Conservation (phyloP, 2,329 filamentous ascomycete species). For the Hypoxylon sp. region DNA sequence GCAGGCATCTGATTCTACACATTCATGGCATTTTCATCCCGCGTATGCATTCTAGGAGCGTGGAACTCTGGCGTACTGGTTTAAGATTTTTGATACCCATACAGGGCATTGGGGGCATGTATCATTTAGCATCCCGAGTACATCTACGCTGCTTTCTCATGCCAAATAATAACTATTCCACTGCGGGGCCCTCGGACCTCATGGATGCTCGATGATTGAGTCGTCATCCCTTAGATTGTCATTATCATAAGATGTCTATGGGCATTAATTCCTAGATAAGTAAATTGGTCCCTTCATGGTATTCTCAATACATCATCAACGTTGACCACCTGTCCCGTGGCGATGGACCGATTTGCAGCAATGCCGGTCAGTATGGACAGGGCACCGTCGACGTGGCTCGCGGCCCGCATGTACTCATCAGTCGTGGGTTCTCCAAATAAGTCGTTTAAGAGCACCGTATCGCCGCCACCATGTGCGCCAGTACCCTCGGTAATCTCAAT, state of each 20-base stretch:
- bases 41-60: slow-evolving; percentile 24
- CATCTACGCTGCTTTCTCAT: slow-evolving; percentile 8
- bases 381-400: slow-evolving; percentile 71
- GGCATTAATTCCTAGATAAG: slow-evolving; percentile 9
- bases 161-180: slow-evolving; percentile 20
- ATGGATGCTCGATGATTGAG: background rate
- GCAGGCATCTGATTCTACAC: slow-evolving; percentile 47
- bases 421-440: slow-evolving; percentile 68
- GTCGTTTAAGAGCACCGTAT: slow-evolving; percentile 69
- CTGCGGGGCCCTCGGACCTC: background rate
- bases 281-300: slow-evolving; percentile 46
- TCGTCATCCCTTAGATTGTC: slow-evolving; percentile 1
- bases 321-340: slow-evolving; percentile 69
- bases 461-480: slow-evolving; percentile 73
- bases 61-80: slow-evolving; percentile 28
- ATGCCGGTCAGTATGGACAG: slow-evolving; percentile 72
- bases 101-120: slow-evolving; percentile 14
- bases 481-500: slow-evolving; percentile 66
- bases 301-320: slow-evolving; percentile 66
- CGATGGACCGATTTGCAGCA: slow-evolving; percentile 70
- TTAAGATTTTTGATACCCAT: slow-evolving; percentile 37
- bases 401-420: slow-evolving; percentile 68
- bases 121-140: slow-evolving; percentile 9
- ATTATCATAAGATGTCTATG: slow-evolving; percentile 12
- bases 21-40: slow-evolving; percentile 4